Percentiles rank a stretch among this genome's conserved stretches.
These are phyloP conservation scores for Euphorbia lathyris DNA, from an alignment of 345 rosid genomes.

Conservation along the genomic window DNA sequence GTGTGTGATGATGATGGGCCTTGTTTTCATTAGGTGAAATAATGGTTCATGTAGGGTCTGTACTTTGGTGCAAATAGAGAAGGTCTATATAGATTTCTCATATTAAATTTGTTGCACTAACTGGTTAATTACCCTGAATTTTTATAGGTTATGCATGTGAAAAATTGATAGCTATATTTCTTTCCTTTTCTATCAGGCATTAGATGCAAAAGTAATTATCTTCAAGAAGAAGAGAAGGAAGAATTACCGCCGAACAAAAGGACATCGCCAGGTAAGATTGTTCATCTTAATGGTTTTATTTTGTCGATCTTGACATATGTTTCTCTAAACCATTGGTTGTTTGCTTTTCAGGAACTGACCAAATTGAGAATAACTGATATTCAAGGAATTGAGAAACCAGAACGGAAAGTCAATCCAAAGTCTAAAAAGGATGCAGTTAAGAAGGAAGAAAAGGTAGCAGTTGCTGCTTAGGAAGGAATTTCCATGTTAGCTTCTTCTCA, in stretches of 20 bases:
- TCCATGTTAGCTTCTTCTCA: background rate
- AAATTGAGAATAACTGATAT: constrained; percentile 89
- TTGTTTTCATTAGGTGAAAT: background rate
- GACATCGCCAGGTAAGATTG: constrained; percentile 73
- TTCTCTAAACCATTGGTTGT: constrained; percentile 4
- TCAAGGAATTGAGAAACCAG: constrained; percentile 81
- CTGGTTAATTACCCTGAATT: background rate
- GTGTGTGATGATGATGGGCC: background rate
- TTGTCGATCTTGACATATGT: background rate
- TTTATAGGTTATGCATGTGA: background rate
- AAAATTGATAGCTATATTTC: background rate
- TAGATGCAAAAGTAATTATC: constrained; percentile 90
- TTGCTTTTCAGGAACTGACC: constrained; percentile 70
- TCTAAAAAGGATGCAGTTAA: constrained; percentile 35
- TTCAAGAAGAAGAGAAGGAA: constrained; percentile 92
- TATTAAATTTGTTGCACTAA: background rate
- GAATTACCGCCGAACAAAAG: constrained; percentile 83
- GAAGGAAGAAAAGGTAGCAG: constrained; percentile 51
- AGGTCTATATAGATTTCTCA: background rate
- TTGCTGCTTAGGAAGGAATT: constrained; percentile 44
- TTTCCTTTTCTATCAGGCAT: constrained; percentile 50
- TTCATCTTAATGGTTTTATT: constrained; percentile 9
- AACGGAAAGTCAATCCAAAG: constrained; percentile 31
- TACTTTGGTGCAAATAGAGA: background rate
- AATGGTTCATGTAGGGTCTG: background rate